Evolutionary conservation across 1,284 basidiomycete species (phyloP).

Genomic region (Neolentinus lepideus): DNA sequence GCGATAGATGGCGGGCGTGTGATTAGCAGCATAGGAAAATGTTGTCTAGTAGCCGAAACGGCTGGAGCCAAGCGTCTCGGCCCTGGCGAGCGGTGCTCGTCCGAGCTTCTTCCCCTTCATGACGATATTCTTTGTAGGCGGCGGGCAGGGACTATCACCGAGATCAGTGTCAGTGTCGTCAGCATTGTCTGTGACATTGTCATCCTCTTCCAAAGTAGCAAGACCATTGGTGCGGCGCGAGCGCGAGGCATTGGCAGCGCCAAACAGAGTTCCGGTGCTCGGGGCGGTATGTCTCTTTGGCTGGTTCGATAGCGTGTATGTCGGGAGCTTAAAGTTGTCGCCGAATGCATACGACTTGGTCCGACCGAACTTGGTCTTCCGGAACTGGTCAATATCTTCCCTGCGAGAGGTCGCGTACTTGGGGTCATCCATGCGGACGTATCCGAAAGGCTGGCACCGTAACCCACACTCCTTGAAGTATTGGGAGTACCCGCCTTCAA

Average conservation of each 20-base stretch:
- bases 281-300: conserved; percentile 59
- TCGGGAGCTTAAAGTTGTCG: conserved; percentile 36
- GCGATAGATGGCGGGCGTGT: not conserved
- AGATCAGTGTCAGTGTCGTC: conserved; percentile 64
- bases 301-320: conserved; percentile 24
- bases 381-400: conserved; percentile 87
- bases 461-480: conserved; percentile 68
- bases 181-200: conserved; percentile 47
- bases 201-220: conserved; percentile 60
- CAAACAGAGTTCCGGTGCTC: conserved; percentile 44
- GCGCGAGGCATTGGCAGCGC: conserved; percentile 59
- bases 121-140: conserved; percentile 42
- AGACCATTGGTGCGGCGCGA: conserved; percentile 43
- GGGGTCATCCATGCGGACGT: conserved; percentile 95
- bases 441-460: conserved; percentile 77
- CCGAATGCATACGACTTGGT: conserved; percentile 88
- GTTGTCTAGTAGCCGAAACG: conserved; percentile 18
- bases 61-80: conserved; percentile 58
- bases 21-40: not conserved
- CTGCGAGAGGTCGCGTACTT: conserved; percentile 71
- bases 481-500: conserved; percentile 91
- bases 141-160: conserved; percentile 77
- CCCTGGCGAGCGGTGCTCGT: conserved; percentile 39
- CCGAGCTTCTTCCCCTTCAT: conserved; percentile 48
- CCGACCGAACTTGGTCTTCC: conserved; percentile 79